A percentile compares a stretch with the other conserved stretches of the same genome.
Conservation (phyloP, 2,329 filamentous ascomycete species). For the Aspergillus persii region DNA sequence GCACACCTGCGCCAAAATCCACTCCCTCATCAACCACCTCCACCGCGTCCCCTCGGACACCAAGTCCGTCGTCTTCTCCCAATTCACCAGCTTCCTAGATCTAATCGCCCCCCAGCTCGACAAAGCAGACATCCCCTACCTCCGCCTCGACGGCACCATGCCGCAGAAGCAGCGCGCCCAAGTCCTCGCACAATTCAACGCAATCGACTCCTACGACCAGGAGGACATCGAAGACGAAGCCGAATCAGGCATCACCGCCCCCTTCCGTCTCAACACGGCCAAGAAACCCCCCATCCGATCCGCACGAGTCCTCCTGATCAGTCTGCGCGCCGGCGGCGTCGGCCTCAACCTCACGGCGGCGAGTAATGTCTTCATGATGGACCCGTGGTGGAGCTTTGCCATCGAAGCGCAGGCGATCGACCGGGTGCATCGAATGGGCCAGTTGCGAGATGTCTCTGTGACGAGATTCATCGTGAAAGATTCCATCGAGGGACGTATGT, state of each 20-base stretch:
- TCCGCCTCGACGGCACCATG: constrained; percentile 93
- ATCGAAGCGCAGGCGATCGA: constrained; percentile 97
- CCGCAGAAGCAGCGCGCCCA: constrained; percentile 77
- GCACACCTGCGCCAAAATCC: constrained; percentile 76
- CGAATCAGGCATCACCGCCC: constrained; percentile 18
- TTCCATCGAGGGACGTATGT: constrained; percentile 93
- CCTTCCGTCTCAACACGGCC: constrained; percentile 10
- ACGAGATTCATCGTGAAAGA: constrained; percentile 83
- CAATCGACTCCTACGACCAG: constrained; percentile 35
- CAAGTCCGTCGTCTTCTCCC: constrained; percentile 92
- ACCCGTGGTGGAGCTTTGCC: constrained; percentile 98
- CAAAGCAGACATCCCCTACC: constrained; percentile 68
- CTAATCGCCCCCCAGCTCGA: constrained; percentile 80
- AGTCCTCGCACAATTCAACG: constrained; percentile 71
- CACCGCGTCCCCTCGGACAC: constrained; percentile 66
- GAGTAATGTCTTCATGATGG: constrained; percentile 95
- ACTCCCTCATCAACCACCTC: constrained; percentile 73
- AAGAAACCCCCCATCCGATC: constrained; percentile 5
- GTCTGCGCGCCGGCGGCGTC: constrained; percentile 85
- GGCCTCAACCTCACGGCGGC: constrained; percentile 90
- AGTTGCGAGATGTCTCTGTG: constrained; percentile 80
- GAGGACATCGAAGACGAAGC: constrained; percentile 36
- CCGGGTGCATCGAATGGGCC: constrained; percentile 94
- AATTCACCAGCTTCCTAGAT: constrained; percentile 94
- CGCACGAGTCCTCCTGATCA: constrained; percentile 69